A percentile compares a stretch with the other conserved stretches of the same genome.
Conservation (phyloP, 2,329 filamentous ascomycete species). For the Calonectria leucothoes region DNA sequence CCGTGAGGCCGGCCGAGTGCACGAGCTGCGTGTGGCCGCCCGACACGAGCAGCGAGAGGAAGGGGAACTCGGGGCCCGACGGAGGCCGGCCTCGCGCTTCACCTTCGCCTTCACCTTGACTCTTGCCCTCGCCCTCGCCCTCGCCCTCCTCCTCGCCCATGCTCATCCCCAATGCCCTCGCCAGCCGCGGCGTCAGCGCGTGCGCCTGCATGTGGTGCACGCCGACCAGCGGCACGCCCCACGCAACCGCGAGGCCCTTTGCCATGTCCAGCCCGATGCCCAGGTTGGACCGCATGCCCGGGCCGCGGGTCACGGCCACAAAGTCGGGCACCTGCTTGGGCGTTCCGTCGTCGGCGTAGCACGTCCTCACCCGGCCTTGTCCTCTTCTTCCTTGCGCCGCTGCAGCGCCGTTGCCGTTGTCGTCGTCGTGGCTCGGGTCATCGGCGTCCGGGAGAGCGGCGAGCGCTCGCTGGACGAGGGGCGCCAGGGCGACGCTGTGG, state of each 20-base stretch:
- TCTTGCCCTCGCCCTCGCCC: not conserved
- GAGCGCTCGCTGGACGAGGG: slow-evolving; percentile 75
- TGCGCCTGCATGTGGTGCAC: slow-evolving; percentile 99
- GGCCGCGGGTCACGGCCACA: slow-evolving; percentile 89
- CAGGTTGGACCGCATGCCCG: slow-evolving; percentile 86
- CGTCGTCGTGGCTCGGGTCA: not conserved
- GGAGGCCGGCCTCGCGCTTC: not conserved
- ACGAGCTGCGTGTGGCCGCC: slow-evolving; percentile 93
- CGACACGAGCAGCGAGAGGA: slow-evolving; percentile 88
- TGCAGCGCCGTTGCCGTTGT: not conserved
- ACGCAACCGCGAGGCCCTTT: slow-evolving; percentile 87
- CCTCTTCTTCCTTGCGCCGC: not conserved
- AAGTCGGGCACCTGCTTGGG: slow-evolving; percentile 74
- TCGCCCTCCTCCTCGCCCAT: slow-evolving; percentile 24
- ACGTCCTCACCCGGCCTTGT: not conserved
- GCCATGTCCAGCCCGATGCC: slow-evolving; percentile 83
- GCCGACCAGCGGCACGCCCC: slow-evolving; percentile 83
- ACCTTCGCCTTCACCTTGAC: not conserved
- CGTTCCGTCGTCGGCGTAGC: slow-evolving; percentile 28
- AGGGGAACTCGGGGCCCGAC: slow-evolving; percentile 75
- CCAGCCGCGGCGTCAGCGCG: slow-evolving; percentile 86
- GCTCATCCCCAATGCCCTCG: slow-evolving; percentile 65
- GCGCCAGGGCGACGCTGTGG: slow-evolving; percentile 78
- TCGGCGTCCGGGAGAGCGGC: slow-evolving; percentile 55
- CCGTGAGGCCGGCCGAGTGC: slow-evolving; percentile 73